Percentiles rank a stretch among this genome's conserved stretches.
These are phyloP conservation scores for Piromyces finnis DNA, from an alignment of 192 early-diverging fungal species.

Conservation along the genomic window DNA sequence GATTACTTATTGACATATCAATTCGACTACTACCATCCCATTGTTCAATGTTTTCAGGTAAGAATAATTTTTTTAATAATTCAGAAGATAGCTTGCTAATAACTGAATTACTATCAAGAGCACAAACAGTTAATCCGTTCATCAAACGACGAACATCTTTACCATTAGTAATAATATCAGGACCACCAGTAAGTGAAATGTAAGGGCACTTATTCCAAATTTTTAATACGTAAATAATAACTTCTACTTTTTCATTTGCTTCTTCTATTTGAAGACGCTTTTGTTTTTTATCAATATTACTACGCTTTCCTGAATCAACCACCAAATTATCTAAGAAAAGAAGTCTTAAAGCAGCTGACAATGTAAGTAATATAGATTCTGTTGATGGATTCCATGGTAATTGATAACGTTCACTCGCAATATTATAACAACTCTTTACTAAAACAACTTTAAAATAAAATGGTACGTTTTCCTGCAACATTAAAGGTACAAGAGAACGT, in stretches of 20 bases:
- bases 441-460: conserved; percentile 63
- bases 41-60: conserved; percentile 41
- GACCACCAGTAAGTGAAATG: conserved; percentile 48
- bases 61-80: conserved; percentile 55
- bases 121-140: conserved; percentile 51
- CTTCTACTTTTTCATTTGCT: conserved; percentile 55
- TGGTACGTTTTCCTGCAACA: conserved; percentile 49
- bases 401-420: conserved; percentile 35
- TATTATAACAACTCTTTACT: conserved; percentile 49
- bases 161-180: conserved; percentile 39
- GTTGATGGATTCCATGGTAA: conserved; percentile 56
- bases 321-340: conserved; percentile 38
- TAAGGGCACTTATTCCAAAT: conserved; percentile 58
- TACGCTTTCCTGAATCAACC: not conserved
- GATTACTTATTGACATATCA: not conserved
- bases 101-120: conserved; percentile 44
- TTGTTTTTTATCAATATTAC: conserved; percentile 5
- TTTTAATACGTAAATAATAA: conserved; percentile 58
- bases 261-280: conserved; percentile 14
- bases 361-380: conserved; percentile 23
- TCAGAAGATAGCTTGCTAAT: conserved; percentile 57
- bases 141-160: conserved; percentile 61
- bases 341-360: conserved; percentile 38
- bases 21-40: conserved; percentile 51
- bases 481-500: conserved; percentile 44